Base-by-base conservation (phyloP, 176 grass and related monocot genomes). In the Cocos nucifera region DNA sequence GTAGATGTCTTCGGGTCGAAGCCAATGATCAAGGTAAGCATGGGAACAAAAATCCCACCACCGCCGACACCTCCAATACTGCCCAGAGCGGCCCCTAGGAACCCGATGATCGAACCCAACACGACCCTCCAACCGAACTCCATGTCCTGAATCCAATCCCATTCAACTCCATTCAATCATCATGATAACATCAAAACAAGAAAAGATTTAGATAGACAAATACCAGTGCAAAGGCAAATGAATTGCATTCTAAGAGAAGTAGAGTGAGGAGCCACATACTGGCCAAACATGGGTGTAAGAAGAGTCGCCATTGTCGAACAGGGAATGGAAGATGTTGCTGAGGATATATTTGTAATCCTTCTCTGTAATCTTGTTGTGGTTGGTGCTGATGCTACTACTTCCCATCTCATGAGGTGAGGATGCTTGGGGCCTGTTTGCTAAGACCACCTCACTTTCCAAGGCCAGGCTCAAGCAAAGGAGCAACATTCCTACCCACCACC, bases 11-110 rank as follows among this genome's bases (percentile, higher is more conserved):
- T 65, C 0, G 62, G 62, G 44, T 65, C 62, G 44, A 65, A 65
- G 14, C 62, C 62, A 18, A 65, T 51, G 35, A 65, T 65, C 62
- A 65, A 51, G 62, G 62, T 65, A 15, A 65, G 62, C 62, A 65
- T 65, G 4, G 48, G 62, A 35, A 65, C 62, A 8, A 65, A 65
- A 16, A 65, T 65, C 21, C 62, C 62, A 7, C 62, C 62, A 51
- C 62, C 62, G 8, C 62, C 62, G 2, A 65, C 62, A 4, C 62
- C 62, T 4, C 62, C 62, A 17, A 65, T 51, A 19, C 62, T 65
- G 0, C 62, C 62, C 20, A 65, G 19, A 49, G 62, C 62, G 15
- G 62, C 62, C 8, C 62, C 62, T 17, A 65, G 22, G 39, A 65
- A 65, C 21, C 62, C 62, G 20, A 65, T 65, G 48, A 51, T 65